Evolutionary conservation across 2,329 filamentous ascomycete species (phyloP).

Genomic region (Aspergillaceae sp.): DNA sequence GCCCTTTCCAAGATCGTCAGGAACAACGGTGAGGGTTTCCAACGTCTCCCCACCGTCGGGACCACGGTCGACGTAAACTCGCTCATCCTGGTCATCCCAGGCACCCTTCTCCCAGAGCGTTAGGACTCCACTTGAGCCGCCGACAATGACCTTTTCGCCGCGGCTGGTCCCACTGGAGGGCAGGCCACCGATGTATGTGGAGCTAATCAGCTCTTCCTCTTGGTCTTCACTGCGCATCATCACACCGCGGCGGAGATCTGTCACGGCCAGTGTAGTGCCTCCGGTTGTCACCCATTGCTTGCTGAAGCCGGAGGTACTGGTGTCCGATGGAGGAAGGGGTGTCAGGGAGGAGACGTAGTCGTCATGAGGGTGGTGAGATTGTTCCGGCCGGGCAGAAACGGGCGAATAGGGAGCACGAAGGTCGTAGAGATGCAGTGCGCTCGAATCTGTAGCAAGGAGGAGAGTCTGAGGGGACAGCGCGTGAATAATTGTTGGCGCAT

Average conservation of each 20-base stretch:
- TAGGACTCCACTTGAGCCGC: conserved; percentile 70
- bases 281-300: conserved; percentile 96
- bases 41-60: conserved; percentile 65
- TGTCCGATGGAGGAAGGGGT: conserved; percentile 67
- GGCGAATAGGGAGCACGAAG: conserved; percentile 53
- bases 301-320: conserved; percentile 77
- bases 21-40: conserved; percentile 66
- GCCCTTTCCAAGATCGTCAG: conserved; percentile 57
- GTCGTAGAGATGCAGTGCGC: conserved; percentile 80
- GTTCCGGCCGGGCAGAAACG: conserved; percentile 57
- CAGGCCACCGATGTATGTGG: conserved; percentile 67
- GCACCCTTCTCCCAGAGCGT: conserved; percentile 90
- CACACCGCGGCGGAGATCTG: conserved; percentile 77
- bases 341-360: conserved; percentile 89
- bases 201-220: conserved; percentile 83
- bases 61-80: conserved; percentile 63
- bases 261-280: conserved; percentile 81
- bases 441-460: conserved; percentile 82
- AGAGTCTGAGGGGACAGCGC: conserved; percentile 79
- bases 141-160: conserved; percentile 66
- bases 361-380: conserved; percentile 77
- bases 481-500: conserved; percentile 73
- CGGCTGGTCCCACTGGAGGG: conserved; percentile 58
- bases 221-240: conserved; percentile 87
- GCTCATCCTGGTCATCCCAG: conserved; percentile 92